Percentiles rank a stretch among this genome's conserved stretches.
These are phyloP conservation scores for Skeletonema marinoi DNA, from an alignment of 108 stramenopile species.

Conservation along the genomic window DNA sequence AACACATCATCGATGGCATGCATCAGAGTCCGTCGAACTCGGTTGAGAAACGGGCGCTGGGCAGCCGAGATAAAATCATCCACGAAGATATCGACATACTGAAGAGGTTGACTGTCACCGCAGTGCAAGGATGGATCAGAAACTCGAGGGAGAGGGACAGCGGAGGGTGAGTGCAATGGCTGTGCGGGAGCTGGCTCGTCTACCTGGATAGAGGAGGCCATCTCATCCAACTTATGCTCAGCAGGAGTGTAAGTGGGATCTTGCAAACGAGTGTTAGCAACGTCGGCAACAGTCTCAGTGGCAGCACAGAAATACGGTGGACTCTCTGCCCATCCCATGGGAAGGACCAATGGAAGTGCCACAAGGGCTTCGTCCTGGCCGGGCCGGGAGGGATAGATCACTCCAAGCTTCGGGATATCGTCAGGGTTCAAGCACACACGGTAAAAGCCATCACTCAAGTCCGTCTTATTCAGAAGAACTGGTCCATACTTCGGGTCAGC, in stretches of 20 bases:
- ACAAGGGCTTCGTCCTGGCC: constrained; percentile 9
- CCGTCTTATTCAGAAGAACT: constrained; percentile 17
- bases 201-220: neutral
- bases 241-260: neutral
- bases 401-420: constrained; percentile 37
- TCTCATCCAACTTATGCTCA: neutral
- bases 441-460: constrained; percentile 30
- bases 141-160: too few relatives aligned
- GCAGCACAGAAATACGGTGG: constrained; percentile 45
- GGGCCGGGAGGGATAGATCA: neutral
- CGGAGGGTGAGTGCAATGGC: too few relatives aligned
- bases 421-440: constrained; percentile 11
- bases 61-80: constrained; percentile 43
- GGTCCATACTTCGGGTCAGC: constrained; percentile 7
- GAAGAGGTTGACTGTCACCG: neutral
- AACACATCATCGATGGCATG: constrained; percentile 43
- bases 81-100: constrained; percentile 45
- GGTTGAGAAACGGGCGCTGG: constrained; percentile 13
- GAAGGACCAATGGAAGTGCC: constrained; percentile 37
- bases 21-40: constrained; percentile 5
- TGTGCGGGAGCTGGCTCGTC: too few relatives aligned
- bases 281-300: constrained; percentile 51
- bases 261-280: neutral
- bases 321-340: constrained; percentile 44
- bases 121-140: neutral